These are phyloP conservation scores for Boletus subcaerulescens DNA, from an alignment of 768 basidiomycete genomes.

Conservation along the genomic window DNA sequence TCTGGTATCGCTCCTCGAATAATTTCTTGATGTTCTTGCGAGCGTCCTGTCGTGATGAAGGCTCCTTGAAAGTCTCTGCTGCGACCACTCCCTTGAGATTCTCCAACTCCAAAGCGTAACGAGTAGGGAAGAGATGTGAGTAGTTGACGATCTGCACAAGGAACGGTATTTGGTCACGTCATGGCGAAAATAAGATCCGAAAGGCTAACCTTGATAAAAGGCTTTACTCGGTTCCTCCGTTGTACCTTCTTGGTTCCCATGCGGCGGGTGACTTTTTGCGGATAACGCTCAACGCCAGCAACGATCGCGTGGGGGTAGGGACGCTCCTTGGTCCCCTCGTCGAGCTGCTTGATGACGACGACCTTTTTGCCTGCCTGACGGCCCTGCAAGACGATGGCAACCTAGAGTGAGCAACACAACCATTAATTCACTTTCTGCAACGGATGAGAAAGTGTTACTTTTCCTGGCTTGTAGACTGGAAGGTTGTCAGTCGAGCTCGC, in stretches of 20 bases:
- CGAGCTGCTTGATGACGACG: conserved; percentile 95
- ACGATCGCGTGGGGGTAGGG: conserved; percentile 98
- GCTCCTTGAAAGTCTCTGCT: conserved; percentile 95
- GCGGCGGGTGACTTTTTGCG: conserved; percentile 92
- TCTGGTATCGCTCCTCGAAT: conserved; percentile 90
- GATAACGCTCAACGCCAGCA: conserved; percentile 97
- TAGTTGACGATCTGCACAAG: conserved; percentile 82
- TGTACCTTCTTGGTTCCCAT: conserved; percentile 97
- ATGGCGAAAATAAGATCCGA: background rate
- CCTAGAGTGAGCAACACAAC: conserved; percentile 39
- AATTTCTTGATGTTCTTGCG: conserved; percentile 97
- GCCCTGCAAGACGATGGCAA: conserved; percentile 96
- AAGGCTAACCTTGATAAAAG: conserved; percentile 91
- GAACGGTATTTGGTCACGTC: background rate
- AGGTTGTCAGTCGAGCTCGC: conserved; percentile 11
- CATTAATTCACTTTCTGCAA: background rate
- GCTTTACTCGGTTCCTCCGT: conserved; percentile 95
- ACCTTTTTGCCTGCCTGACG: conserved; percentile 99
- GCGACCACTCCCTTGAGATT: conserved; percentile 83
- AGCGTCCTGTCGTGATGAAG: conserved; percentile 87
- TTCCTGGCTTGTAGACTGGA: conserved; percentile 92
- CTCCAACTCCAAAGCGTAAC: conserved; percentile 97
- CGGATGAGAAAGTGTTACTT: conserved; percentile 45
- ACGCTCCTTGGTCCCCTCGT: conserved; percentile 95
- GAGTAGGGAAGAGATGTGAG: conserved; percentile 98